These are phyloP conservation scores for Stachybotrys chlorohalonatus DNA, from an alignment of 2,329 filamentous ascomycete species.

Conservation along the genomic window DNA sequence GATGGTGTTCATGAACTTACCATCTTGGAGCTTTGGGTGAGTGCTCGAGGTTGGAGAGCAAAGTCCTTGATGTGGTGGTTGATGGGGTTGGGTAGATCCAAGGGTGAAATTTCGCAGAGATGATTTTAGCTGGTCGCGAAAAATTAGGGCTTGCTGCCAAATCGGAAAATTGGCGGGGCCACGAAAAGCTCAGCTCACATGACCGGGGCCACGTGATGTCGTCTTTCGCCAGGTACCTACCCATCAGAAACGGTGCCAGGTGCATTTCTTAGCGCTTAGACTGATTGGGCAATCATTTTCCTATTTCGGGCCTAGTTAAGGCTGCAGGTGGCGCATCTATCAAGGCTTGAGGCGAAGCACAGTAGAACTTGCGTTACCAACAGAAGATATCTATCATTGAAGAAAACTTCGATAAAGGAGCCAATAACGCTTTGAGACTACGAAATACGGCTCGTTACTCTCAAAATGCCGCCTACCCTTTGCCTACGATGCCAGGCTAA, in stretches of 20 bases:
- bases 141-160: conserved; percentile 26
- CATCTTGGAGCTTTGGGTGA: conserved; percentile 30
- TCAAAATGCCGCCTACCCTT: conserved; percentile 61
- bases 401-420: no score
- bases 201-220: background rate
- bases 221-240: no score
- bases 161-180: background rate
- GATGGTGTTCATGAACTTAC: conserved; percentile 25
- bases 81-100: conserved; percentile 15
- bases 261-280: background rate
- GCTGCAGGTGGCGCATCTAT: background rate
- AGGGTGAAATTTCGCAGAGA: conserved; percentile 13
- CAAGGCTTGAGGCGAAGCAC: background rate
- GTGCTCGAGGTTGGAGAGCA: conserved; percentile 26
- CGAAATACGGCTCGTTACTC: background rate
- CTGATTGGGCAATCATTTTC: background rate
- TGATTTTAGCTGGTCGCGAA: conserved; percentile 20
- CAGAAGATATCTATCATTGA: no score
- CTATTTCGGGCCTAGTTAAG: background rate
- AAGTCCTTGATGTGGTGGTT: conserved; percentile 20
- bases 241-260: background rate
- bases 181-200: background rate
- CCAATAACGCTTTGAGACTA: no score
- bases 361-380: background rate
- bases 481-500: conserved; percentile 70